These are phyloP conservation scores for Erythrobasidium hasegawianum DNA, from an alignment of 1,284 basidiomycete species.

Conservation along the genomic window DNA sequence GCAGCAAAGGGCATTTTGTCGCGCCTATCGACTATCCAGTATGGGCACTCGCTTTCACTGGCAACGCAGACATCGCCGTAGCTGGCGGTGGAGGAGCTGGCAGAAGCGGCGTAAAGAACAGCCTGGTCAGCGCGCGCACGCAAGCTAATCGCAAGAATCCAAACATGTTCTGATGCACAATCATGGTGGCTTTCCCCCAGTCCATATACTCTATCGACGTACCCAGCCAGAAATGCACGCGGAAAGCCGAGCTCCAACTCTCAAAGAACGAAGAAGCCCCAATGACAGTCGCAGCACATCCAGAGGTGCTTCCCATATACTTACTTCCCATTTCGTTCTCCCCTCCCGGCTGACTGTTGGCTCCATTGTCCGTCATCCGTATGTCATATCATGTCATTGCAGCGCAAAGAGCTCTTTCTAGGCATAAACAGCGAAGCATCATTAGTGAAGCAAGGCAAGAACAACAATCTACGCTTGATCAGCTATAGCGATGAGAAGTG, in stretches of 20 bases:
- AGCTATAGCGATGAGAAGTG: constrained; percentile 60
- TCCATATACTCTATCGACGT: constrained; percentile 37
- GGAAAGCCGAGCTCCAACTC: constrained; percentile 67
- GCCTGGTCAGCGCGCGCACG: constrained; percentile 73
- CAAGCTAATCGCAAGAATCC: too few relatives aligned
- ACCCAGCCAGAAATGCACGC: constrained; percentile 53
- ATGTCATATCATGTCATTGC: too few relatives aligned
- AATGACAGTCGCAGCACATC: constrained; percentile 79
- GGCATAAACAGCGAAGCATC: constrained; percentile 76
- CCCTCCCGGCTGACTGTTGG: neutral
- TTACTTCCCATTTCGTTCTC: neutral
- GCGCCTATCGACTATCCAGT: constrained; percentile 62
- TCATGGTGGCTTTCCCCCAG: too few relatives aligned
- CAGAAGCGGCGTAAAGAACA: constrained; percentile 85
- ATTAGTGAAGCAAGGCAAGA: constrained; percentile 61
- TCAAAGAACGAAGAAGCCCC: constrained; percentile 80
- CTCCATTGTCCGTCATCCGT: constrained; percentile 6
- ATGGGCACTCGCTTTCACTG: constrained; percentile 78
- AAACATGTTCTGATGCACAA: too few relatives aligned
- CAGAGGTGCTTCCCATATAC: constrained; percentile 53
- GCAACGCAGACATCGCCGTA: constrained; percentile 62
- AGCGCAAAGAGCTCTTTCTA: constrained; percentile 62
- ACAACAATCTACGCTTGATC: constrained; percentile 77
- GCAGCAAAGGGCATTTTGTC: constrained; percentile 21
- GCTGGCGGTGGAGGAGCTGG: constrained; percentile 85